Percentiles rank a stretch among this genome's conserved stretches.
Conservation (phyloP, 306 rosid genomes). For the Quercus parvula region DNA sequence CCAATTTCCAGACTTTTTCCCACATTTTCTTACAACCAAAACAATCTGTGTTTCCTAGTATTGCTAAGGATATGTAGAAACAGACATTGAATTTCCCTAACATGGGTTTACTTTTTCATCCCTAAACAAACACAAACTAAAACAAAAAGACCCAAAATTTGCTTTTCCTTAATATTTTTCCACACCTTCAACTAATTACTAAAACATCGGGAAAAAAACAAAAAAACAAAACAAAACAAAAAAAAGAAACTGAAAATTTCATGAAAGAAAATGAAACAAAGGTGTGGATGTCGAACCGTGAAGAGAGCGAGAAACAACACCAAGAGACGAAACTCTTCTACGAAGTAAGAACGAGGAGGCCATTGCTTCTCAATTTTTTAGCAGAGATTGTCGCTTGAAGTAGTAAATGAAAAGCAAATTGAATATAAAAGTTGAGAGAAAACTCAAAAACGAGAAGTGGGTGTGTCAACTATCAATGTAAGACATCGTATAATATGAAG, state of each 20-base stretch:
- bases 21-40: neutral
- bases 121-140: neutral
- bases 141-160: neutral
- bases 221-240: neutral
- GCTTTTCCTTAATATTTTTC: neutral
- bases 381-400: neutral
- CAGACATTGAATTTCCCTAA: neutral
- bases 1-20: neutral
- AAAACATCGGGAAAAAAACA: neutral
- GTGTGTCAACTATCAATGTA: neutral
- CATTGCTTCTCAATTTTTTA: slow-evolving; percentile 25
- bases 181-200: neutral
- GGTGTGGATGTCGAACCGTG: slow-evolving; percentile 27
- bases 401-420: too few species aligned
- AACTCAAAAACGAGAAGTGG: neutral
- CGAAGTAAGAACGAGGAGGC: slow-evolving; percentile 49
- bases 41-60: neutral
- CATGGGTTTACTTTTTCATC: neutral
- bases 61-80: neutral
- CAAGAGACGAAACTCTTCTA: slow-evolving; percentile 29
- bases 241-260: too few species aligned
- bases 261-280: neutral
- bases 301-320: slow-evolving; percentile 33
- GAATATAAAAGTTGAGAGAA: neutral
- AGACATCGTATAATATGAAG: neutral